Evolutionary conservation across 257 asterid species (phyloP).

Genomic region (Asclepias syriaca): DNA sequence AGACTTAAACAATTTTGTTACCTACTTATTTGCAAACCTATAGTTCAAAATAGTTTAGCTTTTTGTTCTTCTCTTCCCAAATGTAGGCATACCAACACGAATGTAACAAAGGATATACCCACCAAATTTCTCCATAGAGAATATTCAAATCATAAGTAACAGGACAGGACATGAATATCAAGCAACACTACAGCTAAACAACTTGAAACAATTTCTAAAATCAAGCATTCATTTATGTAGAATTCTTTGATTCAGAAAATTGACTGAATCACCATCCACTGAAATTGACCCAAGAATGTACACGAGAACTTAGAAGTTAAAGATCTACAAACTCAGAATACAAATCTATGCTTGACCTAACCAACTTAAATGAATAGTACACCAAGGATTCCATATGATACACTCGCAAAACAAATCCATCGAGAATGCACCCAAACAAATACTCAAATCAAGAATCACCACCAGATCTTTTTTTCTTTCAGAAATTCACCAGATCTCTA

Average conservation of each 20-base stretch:
- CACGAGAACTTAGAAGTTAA: neutral
- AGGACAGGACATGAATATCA: neutral
- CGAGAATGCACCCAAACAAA: neutral
- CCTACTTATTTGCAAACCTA: neutral
- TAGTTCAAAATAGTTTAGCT: neutral
- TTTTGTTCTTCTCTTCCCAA: neutral
- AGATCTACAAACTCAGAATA: neutral
- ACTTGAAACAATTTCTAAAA: neutral
- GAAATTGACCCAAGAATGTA: neutral
- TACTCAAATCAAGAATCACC: slow-evolving; percentile 1
- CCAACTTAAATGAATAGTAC: neutral
- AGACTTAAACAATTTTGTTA: no score
- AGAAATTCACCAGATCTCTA: slow-evolving; percentile 14
- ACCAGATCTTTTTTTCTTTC: slow-evolving; percentile 1
- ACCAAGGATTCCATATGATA: neutral
- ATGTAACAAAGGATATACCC: neutral
- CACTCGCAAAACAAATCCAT: neutral
- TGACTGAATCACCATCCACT: neutral
- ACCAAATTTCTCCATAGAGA: neutral
- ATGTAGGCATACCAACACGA: neutral
- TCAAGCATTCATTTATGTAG: neutral
- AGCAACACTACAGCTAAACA: neutral
- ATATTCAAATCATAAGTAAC: neutral
- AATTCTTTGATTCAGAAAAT: neutral
- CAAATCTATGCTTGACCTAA: slow-evolving; percentile 6